Evolutionary conservation across 495 filamentous ascomycete species (phyloP), one percentile per base, ranked within the genome.

Genomic region (Xylaria venustula): DNA sequence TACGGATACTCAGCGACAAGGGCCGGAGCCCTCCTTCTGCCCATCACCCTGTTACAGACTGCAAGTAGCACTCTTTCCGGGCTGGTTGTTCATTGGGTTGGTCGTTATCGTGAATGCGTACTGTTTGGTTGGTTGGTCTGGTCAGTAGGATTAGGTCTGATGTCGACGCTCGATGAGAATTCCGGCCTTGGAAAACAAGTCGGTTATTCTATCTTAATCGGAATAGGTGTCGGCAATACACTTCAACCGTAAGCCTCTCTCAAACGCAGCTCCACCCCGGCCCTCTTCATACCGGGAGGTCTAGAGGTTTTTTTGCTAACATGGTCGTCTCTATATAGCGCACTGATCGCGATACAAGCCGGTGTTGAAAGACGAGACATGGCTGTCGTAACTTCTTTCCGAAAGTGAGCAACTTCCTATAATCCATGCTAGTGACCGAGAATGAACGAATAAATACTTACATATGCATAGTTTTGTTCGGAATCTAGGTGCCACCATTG

Each of bases 51-150:
- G 22, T 71, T 81, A 68, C 81, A 83, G 62, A 82, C 80, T 15
- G 57, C 77, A 6, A 77, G 75, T 55, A 83, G 80, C 61, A 83
- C 81, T 6, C 58, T 77, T 22, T 82, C 81, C 7, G 81, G 81
- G 14, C 75, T 84, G 8, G 58, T 83, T 12, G 79, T 84, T 0
- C 78, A 81, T 58, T 80, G 78, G 79, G 60, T 75, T 14, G 81
- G 81, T n/a, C 75, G 80, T 15, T 84, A 84, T 49, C 69, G 79
- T 41, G 81, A 83, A 61, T 76, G 73, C 44, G 82, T 84, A 45
- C 66, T 82, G 3, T 73, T 81, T 53, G 81, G 81, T 8, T 84
- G 78, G 78, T 61, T 77, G 1, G 70, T 78, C 19, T 84, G 81
- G 81, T 78, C 81, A 22, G 68, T 82, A 23, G 81, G 80, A 4